A percentile compares a stretch with the other conserved stretches of the same genome.
phyloP scores from a whole-genome alignment of 345 rosid species.

The Theobroma cacao region DNA sequence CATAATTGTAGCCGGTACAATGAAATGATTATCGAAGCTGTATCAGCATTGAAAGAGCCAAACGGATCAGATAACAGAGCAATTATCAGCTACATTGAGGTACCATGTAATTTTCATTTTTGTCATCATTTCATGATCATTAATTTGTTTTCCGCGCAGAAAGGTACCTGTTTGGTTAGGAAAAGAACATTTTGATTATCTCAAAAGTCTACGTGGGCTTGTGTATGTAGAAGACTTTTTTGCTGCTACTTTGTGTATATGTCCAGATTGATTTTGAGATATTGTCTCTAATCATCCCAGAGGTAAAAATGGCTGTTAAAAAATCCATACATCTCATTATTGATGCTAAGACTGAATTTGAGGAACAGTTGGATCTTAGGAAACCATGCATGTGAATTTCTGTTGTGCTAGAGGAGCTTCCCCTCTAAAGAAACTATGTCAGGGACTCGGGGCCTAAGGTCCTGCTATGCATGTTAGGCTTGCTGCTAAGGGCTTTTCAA shows the following conservation, averaged over 20 bases:
- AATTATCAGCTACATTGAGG: conserved; percentile 70
- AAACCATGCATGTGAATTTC: neutral
- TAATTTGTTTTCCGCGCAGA: neutral
- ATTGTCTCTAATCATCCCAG: neutral
- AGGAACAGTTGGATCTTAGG: neutral
- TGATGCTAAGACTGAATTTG: neutral
- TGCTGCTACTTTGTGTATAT: neutral
- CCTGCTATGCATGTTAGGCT: neutral
- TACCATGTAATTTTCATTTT: conserved; percentile 11
- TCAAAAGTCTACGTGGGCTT: neutral
- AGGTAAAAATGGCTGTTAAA: neutral
- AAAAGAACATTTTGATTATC: neutral
- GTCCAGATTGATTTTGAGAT: neutral
- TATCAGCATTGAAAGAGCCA: conserved; percentile 52
- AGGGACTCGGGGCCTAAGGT: neutral
- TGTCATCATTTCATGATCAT: neutral
- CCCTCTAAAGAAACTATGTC: neutral
- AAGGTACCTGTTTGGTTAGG: conserved; percentile 4
- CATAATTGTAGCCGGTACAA: conserved; percentile 42
- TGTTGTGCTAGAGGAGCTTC: neutral
- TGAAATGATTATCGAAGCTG: conserved; percentile 79
- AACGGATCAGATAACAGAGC: conserved; percentile 62
- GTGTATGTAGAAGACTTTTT: neutral
- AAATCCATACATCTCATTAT: neutral
- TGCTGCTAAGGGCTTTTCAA: neutral